Base-by-base conservation (phyloP, 1,139 yeast genomes). In the Entelexis paramagnoliae region DNA sequence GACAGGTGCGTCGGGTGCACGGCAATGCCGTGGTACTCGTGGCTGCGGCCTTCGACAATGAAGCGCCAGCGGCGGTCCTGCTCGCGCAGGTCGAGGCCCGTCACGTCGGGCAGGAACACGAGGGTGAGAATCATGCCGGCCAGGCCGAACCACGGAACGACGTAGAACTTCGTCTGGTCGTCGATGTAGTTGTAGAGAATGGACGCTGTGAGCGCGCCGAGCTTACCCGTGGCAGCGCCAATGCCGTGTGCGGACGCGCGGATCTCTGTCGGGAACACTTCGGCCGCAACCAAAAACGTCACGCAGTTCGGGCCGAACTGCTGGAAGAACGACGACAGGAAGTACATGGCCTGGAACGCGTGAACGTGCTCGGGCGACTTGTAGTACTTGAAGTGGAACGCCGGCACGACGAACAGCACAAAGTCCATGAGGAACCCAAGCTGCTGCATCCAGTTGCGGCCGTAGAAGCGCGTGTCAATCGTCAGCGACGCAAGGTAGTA, bases 241-340 rank as follows among this genome's bases (percentile, higher is more conserved):
- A 91, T 73, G 76, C 98, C 98, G 68, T 91, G 98, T 52, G 97
- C 96, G 61, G 96, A 82, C 43, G 97, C 91, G 79, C 98, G 86
- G 74, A 88, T 87, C 72, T 94, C 79, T 48, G 98, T 91, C 67
- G 98, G 98, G 86, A 77, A 91, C 65, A 81, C 77, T 75, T 91
- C 98, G 69, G 97, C 98, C 48, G 98, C 97, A 63, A 87, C 80
- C 64, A 91, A 78, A 72, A 91, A 91, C 54, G 98, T 91, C 49
- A 97, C 93, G 56, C 89, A 79, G 77, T 91, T 91, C 66, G 98
- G 97, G 57, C 85, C 85, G 58, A 78, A 80, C 70, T 80, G 81
- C 68, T 79, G 77, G 77, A 80, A 80, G 69, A 80, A 79, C 64
- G 79, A 81, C 46, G 77, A 72, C 63, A 80, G 66, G 63, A 79